phyloP scores from a whole-genome alignment of 2,329 filamentous ascomycete species.

The Pezicula carpinea region DNA sequence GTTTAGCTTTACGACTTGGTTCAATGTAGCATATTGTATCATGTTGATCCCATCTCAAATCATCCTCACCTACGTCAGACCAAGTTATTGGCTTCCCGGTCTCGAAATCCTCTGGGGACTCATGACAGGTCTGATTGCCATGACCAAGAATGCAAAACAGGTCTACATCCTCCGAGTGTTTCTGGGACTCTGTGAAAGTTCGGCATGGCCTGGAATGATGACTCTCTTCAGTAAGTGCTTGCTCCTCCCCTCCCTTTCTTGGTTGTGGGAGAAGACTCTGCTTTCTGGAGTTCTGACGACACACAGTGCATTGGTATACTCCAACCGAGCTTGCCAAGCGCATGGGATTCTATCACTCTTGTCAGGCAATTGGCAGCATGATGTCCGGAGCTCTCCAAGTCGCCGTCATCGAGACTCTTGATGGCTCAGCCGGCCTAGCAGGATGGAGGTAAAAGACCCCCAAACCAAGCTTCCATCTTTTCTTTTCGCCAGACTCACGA shows the following conservation, averaged over 20 bases:
- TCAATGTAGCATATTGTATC: slow-evolving; percentile 35
- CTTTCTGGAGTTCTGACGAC: slow-evolving; percentile 5
- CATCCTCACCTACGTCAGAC: slow-evolving; percentile 31
- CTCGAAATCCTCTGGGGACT: slow-evolving; percentile 9
- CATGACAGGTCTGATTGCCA: background rate
- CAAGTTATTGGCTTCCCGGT: slow-evolving; percentile 28
- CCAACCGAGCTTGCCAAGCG: slow-evolving; percentile 21
- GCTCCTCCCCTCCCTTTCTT: no score
- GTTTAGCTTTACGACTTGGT: slow-evolving; percentile 31
- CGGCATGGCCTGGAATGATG: slow-evolving; percentile 40
- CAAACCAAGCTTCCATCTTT: no score
- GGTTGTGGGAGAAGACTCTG: background rate
- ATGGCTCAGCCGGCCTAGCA: slow-evolving; percentile 9
- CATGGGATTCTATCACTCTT: slow-evolving; percentile 14
- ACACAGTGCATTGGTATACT: slow-evolving; percentile 28
- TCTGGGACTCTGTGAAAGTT: slow-evolving; percentile 14
- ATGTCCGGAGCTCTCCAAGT: slow-evolving; percentile 16
- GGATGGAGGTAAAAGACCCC: slow-evolving; percentile 28
- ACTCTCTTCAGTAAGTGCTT: slow-evolving; percentile 32
- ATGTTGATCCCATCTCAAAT: slow-evolving; percentile 36
- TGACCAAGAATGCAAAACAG: background rate
- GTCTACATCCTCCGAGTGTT: slow-evolving; percentile 21
- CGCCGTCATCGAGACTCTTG: slow-evolving; percentile 28
- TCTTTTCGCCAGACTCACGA: background rate
- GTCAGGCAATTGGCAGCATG: slow-evolving; percentile 14